Evolutionary conservation across 2,329 filamentous ascomycete genomes (phyloP).

Genomic region (Didymella segeticola): DNA sequence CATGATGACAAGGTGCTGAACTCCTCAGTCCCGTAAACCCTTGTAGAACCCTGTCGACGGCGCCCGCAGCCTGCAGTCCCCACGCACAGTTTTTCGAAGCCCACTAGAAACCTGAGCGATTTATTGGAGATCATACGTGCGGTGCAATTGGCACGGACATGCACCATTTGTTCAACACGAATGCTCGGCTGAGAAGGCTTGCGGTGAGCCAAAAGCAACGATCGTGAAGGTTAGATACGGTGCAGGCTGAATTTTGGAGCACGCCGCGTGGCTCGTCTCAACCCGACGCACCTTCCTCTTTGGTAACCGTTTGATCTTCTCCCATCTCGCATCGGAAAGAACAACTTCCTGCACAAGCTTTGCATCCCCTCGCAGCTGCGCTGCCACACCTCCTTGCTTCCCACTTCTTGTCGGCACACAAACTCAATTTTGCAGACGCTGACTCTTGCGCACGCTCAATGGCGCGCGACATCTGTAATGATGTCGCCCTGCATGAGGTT

Average conservation of each 20-base stretch:
- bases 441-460: conserved; percentile 2
- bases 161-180: conserved; percentile 3
- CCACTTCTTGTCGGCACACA: conserved; percentile 4
- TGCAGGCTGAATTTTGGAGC: conserved; percentile 16
- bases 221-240: conserved; percentile 2
- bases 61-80: conserved; percentile 8
- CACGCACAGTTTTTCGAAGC: conserved; percentile 19
- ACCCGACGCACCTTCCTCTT: conserved; percentile 23
- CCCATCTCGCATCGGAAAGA: conserved; percentile 15
- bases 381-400: conserved; percentile 2
- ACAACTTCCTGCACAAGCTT: conserved; percentile 13
- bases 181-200: conserved; percentile 10
- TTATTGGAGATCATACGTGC: conserved; percentile 30
- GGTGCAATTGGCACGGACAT: conserved; percentile 11
- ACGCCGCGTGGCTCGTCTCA: conserved; percentile 19
- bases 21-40: conserved; percentile 6
- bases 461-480: conserved; percentile 9
- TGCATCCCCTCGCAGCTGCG: conserved; percentile 4
- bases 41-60: conserved; percentile 9
- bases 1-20: conserved; percentile 25
- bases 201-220: conserved; percentile 12
- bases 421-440: conserved; percentile 6
- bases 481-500: conserved; percentile 15
- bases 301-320: conserved; percentile 17
- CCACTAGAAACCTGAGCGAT: conserved; percentile 29